Percentiles rank a stretch among this genome's conserved stretches.
phyloP scores from a whole-genome alignment of 352 stramenopile species.

The Phytophthora tentaculata region DNA sequence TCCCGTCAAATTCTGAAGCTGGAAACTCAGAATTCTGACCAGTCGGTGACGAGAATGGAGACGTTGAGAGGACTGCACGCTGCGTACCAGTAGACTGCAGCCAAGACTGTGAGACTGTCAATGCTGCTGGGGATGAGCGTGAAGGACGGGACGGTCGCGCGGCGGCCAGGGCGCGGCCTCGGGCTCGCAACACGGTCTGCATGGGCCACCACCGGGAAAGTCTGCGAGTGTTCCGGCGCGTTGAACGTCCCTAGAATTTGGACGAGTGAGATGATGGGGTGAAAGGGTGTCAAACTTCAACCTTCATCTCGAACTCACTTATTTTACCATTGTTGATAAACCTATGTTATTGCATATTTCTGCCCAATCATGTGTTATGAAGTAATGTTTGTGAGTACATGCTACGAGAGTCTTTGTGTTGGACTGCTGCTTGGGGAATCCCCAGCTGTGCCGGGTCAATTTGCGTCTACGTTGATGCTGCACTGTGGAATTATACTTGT shows the following conservation, averaged over 20 bases:
- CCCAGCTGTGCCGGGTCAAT: constrained; percentile 8
- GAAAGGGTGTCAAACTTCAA: constrained; percentile 39
- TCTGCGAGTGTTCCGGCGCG: constrained; percentile 12
- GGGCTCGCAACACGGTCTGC: constrained; percentile 35
- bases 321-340: constrained; percentile 4
- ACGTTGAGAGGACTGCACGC: constrained; percentile 15
- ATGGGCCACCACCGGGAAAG: constrained; percentile 29
- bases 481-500: constrained; percentile 25
- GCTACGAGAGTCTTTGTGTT: constrained; percentile 1
- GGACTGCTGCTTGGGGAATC: neutral
- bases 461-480: constrained; percentile 12
- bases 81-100: constrained; percentile 8
- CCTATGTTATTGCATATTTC: neutral
- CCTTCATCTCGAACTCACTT: neutral
- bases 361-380: neutral
- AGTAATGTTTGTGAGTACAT: constrained; percentile 2
- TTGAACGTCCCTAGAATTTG: constrained; percentile 16
- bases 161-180: constrained; percentile 35
- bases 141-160: constrained; percentile 19
- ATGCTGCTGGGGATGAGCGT: constrained; percentile 10
- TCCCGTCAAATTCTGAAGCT: constrained; percentile 18
- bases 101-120: constrained; percentile 20
- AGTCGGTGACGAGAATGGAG: constrained; percentile 13
- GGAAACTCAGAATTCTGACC: constrained; percentile 16
- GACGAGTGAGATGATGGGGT: constrained; percentile 4